Evolutionary conservation across 2,329 filamentous ascomycete genomes (phyloP), one percentile per base, ranked within the genome.

Genomic region (Ophiostoma ips): DNA sequence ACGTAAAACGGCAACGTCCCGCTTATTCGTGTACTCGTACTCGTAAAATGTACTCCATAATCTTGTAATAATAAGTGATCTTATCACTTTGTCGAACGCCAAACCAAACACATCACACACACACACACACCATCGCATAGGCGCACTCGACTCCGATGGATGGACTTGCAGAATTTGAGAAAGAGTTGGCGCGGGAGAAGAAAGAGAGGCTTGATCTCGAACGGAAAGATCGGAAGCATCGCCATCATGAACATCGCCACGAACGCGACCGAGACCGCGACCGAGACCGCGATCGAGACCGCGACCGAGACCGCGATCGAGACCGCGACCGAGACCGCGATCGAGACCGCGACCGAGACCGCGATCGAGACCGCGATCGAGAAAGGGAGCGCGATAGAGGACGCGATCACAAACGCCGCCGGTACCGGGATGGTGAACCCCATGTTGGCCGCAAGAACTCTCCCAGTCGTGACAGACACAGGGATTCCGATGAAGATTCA

Each of bases 401-500:
- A n/a, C n/a, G n/a, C n/a, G n/a, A n/a, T n/a, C n/a, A n/a, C n/a
- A n/a, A n/a, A n/a, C n/a, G n/a, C n/a, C n/a, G n/a, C n/a, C n/a
- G n/a, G n/a, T n/a, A n/a, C n/a, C n/a, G n/a, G n/a, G n/a, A n/a
- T n/a, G n/a, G n/a, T n/a, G n/a, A n/a, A n/a, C n/a, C n/a, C n/a
- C n/a, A n/a, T n/a, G n/a, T n/a, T n/a, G n/a, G 28, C 13, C 43
- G 33, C 30, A 38, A 24, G 31, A 43, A 45, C 5, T 38, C 30
- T 12, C 33, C 43, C 18, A 6, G 11, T 5, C 48, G 19, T n/a
- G 28, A n/a, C 2, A 15, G 13, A 7, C 16, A 16, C 10, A 12
- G 13, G 8, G 44, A 48, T 3, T 16, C 37, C 11, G 71, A 74
- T 3, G 67, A 73, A n/a, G 71, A 76, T 13, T n/a, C 33, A 35